phyloP scores from a whole-genome alignment of 306 rosid species.

The Acacia confusa region DNA sequence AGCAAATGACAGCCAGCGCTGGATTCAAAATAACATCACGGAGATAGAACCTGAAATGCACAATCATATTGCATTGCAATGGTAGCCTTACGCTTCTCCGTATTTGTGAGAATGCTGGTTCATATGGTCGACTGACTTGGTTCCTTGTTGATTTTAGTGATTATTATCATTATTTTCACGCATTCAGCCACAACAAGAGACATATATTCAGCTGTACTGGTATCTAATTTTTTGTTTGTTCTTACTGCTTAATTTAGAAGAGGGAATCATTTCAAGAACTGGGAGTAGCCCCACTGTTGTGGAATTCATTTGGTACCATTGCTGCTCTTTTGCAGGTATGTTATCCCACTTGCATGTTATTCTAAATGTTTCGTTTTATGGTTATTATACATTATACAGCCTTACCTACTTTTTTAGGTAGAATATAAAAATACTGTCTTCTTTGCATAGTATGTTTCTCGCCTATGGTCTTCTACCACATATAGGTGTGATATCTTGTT shows the following conservation, averaged over 20 bases:
- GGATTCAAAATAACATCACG: not conserved
- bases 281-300: constrained; percentile 57
- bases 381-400: not conserved
- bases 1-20: not conserved
- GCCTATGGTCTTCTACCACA: not conserved
- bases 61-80: not conserved
- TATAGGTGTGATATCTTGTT: not conserved
- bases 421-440: not conserved
- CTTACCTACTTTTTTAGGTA: not conserved
- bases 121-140: not conserved
- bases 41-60: not conserved
- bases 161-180: not conserved
- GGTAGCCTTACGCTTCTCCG: not conserved
- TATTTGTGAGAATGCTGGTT: not conserved
- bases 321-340: constrained; percentile 65
- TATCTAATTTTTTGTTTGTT: constrained; percentile 19
- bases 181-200: not conserved
- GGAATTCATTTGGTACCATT: constrained; percentile 85
- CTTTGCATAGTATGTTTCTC: not conserved
- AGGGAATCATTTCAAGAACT: constrained; percentile 74
- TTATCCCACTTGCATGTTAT: constrained; percentile 8
- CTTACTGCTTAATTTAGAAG: constrained; percentile 47
- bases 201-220: not conserved
- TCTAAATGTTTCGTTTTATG: constrained; percentile 2
- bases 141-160: not conserved